phyloP scores from a whole-genome alignment of 345 rosid genomes.

The Schrenkiella parvula region DNA sequence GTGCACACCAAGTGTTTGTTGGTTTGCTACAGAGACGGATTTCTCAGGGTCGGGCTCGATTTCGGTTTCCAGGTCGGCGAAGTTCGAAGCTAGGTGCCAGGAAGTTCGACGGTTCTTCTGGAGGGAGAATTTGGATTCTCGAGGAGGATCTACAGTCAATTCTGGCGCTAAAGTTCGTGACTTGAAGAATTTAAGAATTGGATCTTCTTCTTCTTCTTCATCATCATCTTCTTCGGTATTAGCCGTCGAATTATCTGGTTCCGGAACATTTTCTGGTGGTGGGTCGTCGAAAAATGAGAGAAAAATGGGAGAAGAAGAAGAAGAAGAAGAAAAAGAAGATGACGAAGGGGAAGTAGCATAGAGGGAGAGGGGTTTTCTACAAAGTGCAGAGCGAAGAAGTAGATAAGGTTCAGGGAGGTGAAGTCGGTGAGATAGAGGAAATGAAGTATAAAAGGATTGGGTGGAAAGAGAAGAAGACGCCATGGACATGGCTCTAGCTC shows the following conservation, averaged over 20 bases:
- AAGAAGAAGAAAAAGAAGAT: conserved; percentile 30
- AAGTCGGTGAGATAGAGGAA: not conserved
- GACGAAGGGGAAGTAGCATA: conserved; percentile 38
- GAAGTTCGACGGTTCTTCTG: conserved; percentile 63
- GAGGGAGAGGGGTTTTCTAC: conserved; percentile 21
- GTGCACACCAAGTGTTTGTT: conserved; percentile 19
- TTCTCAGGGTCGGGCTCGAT: conserved; percentile 1
- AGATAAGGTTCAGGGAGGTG: conserved; percentile 14
- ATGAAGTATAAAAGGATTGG: conserved; percentile 1
- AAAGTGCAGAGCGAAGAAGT: conserved; percentile 20
- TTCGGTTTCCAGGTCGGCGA: conserved; percentile 29
- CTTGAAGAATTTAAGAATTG: conserved; percentile 63
- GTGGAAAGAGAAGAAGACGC: conserved; percentile 24
- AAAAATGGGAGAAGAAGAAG: conserved; percentile 48
- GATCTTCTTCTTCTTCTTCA: conserved; percentile 34
- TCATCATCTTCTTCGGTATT: not conserved
- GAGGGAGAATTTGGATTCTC: conserved; percentile 47
- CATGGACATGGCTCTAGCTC: conserved; percentile 19
- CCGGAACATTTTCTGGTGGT: not conserved
- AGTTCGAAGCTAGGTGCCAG: conserved; percentile 57
- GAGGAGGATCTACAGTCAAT: conserved; percentile 43
- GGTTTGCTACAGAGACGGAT: conserved; percentile 4
- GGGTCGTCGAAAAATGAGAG: conserved; percentile 50
- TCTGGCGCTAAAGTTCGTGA: conserved; percentile 35
- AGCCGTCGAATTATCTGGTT: not conserved